phyloP scores from a whole-genome alignment of 1,284 basidiomycete genomes.

The Termitomyces sp. region DNA sequence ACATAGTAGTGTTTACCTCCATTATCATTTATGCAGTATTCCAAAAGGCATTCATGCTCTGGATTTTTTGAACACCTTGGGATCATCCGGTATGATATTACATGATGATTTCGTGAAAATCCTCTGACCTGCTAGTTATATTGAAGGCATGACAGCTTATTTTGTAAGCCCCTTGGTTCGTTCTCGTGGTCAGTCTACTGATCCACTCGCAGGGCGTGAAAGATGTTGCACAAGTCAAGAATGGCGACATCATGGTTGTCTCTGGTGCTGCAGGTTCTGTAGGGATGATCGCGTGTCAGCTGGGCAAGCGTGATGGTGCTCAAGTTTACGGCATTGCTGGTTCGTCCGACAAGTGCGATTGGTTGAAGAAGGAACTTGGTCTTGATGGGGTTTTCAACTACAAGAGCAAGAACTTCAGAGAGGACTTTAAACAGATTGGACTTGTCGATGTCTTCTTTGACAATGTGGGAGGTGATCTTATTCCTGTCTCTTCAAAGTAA shows the following conservation, averaged over 20 bases:
- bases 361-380: conserved; percentile 78
- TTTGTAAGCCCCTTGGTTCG: conserved; percentile 45
- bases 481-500: no score
- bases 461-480: conserved; percentile 69
- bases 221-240: conserved; percentile 73
- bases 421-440: conserved; percentile 60
- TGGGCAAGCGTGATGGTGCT: conserved; percentile 70
- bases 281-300: conserved; percentile 69
- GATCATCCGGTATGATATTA: conserved; percentile 55
- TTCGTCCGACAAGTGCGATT: conserved; percentile 74
- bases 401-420: conserved; percentile 70
- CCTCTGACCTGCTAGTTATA: background rate
- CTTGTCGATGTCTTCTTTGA: conserved; percentile 82
- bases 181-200: background rate
- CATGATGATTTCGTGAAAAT: background rate
- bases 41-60: conserved; percentile 53
- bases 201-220: conserved; percentile 58
- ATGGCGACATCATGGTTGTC: conserved; percentile 80
- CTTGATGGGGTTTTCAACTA: conserved; percentile 85
- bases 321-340: conserved; percentile 80
- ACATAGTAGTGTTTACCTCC: background rate
- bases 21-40: conserved; percentile 33
- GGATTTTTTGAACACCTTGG: conserved; percentile 77
- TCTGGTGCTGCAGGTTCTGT: conserved; percentile 88
- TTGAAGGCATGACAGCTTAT: conserved; percentile 77